phyloP scores from a whole-genome alignment of 441 rosid species.

The Hura crepitans region DNA sequence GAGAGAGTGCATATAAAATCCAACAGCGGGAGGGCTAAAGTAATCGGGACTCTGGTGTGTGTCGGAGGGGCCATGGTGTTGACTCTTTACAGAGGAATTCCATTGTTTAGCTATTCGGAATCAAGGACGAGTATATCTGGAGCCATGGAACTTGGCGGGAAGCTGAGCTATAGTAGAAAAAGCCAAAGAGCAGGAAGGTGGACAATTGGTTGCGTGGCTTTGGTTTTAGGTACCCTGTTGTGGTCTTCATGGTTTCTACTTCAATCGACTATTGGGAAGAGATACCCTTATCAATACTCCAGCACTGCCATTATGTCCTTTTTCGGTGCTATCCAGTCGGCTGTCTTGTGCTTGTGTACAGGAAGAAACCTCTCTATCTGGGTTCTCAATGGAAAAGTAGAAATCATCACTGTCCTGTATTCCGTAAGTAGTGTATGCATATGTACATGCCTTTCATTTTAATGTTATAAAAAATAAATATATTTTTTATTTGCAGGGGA shows the following conservation, averaged over 20 bases:
- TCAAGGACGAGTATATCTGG: constrained; percentile 5
- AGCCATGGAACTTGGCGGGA: constrained; percentile 12
- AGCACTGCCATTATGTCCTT: constrained; percentile 57
- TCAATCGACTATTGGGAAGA: constrained; percentile 43
- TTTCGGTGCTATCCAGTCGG: constrained; percentile 58
- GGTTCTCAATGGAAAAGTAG: constrained; percentile 44
- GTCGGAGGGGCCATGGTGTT: constrained; percentile 48
- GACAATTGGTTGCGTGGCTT: constrained; percentile 42
- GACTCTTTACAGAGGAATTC: constrained; percentile 47
- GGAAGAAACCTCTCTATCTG: constrained; percentile 40
- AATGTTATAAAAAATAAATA: no score
- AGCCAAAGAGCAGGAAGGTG: constrained; percentile 33
- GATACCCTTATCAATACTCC: constrained; percentile 52
- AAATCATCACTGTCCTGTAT: constrained; percentile 42
- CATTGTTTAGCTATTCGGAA: constrained; percentile 34
- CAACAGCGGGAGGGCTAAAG: constrained; percentile 47
- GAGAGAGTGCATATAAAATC: constrained; percentile 39
- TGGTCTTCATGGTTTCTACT: constrained; percentile 64
- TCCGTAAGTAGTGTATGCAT: constrained; percentile 34
- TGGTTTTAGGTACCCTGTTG: constrained; percentile 40
- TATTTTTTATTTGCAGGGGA: constrained; percentile 61
- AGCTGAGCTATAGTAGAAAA: constrained; percentile 14
- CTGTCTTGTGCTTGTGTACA: constrained; percentile 34
- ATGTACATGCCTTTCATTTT: background rate
- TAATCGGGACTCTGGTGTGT: constrained; percentile 45